phyloP scores from a whole-genome alignment of 2,329 filamentous ascomycete genomes.

The Colletotrichum sojae region DNA sequence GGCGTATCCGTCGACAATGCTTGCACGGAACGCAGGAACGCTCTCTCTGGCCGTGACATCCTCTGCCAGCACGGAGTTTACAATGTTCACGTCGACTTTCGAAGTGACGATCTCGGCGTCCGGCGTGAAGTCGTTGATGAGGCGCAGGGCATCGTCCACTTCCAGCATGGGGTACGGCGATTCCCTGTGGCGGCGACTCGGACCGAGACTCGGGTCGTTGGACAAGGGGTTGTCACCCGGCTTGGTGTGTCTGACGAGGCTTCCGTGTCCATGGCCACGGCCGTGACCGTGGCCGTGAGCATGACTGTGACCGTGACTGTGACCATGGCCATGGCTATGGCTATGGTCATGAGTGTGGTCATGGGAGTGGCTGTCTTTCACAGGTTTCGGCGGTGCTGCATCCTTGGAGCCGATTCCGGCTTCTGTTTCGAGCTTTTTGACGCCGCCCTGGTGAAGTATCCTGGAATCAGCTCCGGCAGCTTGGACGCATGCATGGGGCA shows the following conservation, averaged over 20 bases:
- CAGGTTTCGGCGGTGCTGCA: conserved; percentile 43
- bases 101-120: conserved; percentile 67
- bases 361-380: conserved; percentile 72
- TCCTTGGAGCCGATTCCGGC: conserved; percentile 70
- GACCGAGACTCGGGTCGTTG: conserved; percentile 73
- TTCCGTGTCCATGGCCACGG: conserved; percentile 74
- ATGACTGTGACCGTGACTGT: conserved; percentile 68
- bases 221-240: conserved; percentile 70
- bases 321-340: conserved; percentile 60
- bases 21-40: conserved; percentile 94
- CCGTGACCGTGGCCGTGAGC: conserved; percentile 67
- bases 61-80: conserved; percentile 85
- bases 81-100: conserved; percentile 75
- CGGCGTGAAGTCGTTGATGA: conserved; percentile 83
- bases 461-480: conserved; percentile 88
- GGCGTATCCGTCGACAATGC: conserved; percentile 97
- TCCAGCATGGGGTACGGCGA: conserved; percentile 95
- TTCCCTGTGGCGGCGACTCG: conserved; percentile 81
- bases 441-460: conserved; percentile 82
- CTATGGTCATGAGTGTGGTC: conserved; percentile 55
- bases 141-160: conserved; percentile 82
- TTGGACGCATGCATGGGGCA: conserved; percentile 95
- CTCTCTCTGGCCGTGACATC: conserved; percentile 85
- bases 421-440: conserved; percentile 87
- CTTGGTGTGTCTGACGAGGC: conserved; percentile 80